phyloP scores from a whole-genome alignment of 208 protist species.

The Phytomonas sp. region DNA sequence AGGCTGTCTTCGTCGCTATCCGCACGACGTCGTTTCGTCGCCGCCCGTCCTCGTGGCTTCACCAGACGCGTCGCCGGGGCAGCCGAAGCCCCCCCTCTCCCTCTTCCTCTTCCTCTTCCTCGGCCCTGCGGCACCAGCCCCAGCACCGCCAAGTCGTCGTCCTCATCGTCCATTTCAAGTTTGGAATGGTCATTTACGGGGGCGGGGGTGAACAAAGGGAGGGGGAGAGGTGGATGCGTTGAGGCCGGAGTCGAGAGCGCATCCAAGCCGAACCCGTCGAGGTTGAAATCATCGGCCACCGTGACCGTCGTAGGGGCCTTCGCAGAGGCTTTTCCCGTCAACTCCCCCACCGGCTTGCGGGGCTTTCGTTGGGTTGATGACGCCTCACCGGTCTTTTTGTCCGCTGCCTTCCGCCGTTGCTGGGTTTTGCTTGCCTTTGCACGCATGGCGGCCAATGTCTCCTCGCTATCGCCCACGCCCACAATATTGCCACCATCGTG shows the following conservation, averaged over 20 bases:
- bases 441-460: not conserved
- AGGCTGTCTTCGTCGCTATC: constrained; percentile 12
- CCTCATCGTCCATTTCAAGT: constrained; percentile 11
- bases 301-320: not conserved
- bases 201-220: not conserved
- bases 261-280: constrained; percentile 75
- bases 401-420: not conserved
- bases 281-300: constrained; percentile 45
- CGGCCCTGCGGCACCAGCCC: constrained; percentile 10
- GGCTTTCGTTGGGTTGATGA: not conserved
- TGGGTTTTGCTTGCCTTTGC: constrained; percentile 11
- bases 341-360: not conserved
- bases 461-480: constrained; percentile 30
- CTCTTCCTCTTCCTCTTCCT: not conserved
- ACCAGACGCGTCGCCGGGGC: not conserved
- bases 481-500: constrained; percentile 25
- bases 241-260: constrained; percentile 22
- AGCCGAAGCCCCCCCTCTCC: not conserved
- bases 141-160: constrained; percentile 27
- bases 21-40: not conserved
- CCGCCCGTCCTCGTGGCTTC: constrained; percentile 14
- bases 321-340: constrained; percentile 1
- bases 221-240: not conserved
- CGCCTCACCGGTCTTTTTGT: not conserved
- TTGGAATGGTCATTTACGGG: constrained; percentile 1